Conservation (phyloP, 2,329 filamentous ascomycete species). For the Calonectria multiphialidica region DNA sequence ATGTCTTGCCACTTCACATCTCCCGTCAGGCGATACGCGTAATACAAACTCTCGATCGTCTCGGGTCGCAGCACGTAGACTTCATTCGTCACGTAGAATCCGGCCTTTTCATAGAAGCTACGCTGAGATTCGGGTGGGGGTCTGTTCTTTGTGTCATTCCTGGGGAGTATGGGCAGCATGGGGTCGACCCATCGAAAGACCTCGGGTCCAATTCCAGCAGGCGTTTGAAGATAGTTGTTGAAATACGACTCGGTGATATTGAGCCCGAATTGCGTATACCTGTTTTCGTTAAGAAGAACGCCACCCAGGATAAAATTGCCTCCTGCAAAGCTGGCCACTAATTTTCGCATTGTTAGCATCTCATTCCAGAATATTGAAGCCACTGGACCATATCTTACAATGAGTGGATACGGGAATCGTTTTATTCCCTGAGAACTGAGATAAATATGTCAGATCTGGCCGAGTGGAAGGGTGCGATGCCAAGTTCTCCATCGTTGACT, state of each 20-base stretch:
- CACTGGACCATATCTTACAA: background rate
- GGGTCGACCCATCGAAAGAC: background rate
- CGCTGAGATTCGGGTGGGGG: background rate
- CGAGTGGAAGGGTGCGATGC: background rate
- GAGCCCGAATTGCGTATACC: background rate
- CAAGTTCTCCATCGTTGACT: background rate
- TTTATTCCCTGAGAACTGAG: background rate
- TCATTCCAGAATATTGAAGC: too few relatives aligned
- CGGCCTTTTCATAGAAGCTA: background rate
- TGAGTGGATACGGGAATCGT: background rate
- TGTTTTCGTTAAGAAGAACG: background rate
- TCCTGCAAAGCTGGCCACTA: background rate
- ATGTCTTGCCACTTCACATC: conserved; percentile 1
- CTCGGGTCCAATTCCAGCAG: background rate
- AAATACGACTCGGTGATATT: background rate
- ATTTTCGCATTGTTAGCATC: background rate
- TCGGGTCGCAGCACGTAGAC: conserved; percentile 1
- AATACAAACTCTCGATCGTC: background rate
- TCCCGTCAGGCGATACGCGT: background rate
- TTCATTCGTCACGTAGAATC: background rate
- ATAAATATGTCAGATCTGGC: background rate
- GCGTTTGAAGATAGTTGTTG: background rate
- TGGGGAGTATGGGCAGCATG: too few relatives aligned
- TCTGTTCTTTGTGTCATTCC: background rate
- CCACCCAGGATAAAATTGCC: background rate